phyloP scores from a whole-genome alignment of 306 rosid species.

The Cicer yamashitae region DNA sequence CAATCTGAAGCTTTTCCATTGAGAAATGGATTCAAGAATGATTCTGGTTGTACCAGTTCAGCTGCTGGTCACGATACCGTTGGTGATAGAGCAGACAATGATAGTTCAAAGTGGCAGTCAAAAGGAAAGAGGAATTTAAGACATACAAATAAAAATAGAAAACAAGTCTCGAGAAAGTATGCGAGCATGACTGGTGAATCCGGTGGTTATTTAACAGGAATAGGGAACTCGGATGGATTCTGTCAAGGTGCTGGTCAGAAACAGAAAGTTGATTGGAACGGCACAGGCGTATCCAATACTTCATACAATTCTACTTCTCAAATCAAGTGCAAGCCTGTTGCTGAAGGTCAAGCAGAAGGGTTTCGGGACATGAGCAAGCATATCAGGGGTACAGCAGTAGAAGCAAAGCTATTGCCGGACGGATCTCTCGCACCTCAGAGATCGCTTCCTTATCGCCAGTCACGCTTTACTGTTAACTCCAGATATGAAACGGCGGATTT shows the following conservation, averaged over 20 bases:
- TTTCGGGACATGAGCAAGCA: constrained; percentile 53
- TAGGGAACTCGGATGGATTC: constrained; percentile 51
- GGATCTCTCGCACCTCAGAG: constrained; percentile 65
- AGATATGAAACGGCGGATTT: constrained; percentile 68
- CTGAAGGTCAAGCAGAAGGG: constrained; percentile 59
- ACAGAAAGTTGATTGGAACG: constrained; percentile 61
- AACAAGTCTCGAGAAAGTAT: constrained; percentile 61
- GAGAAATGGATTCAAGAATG: constrained; percentile 59
- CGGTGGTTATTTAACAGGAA: constrained; percentile 54
- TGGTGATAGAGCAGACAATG: constrained; percentile 61
- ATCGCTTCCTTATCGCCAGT: constrained; percentile 82
- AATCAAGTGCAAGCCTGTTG: constrained; percentile 56
- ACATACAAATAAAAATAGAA: constrained; percentile 62
- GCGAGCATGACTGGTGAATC: constrained; percentile 56
- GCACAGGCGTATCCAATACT: constrained; percentile 43
- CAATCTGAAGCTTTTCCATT: constrained; percentile 54
- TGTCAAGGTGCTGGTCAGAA: constrained; percentile 58
- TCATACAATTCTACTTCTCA: constrained; percentile 51
- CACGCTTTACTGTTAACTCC: constrained; percentile 74
- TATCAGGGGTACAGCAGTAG: constrained; percentile 46
- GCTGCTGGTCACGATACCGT: constrained; percentile 53
- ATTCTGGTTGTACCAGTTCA: constrained; percentile 64
- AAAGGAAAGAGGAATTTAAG: constrained; percentile 96
- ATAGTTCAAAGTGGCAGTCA: constrained; percentile 89
- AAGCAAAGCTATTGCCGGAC: constrained; percentile 59